Evolutionary conservation across 805 yeast genomes (phyloP).

Genomic region (Nakazawaea ambrosiae): DNA sequence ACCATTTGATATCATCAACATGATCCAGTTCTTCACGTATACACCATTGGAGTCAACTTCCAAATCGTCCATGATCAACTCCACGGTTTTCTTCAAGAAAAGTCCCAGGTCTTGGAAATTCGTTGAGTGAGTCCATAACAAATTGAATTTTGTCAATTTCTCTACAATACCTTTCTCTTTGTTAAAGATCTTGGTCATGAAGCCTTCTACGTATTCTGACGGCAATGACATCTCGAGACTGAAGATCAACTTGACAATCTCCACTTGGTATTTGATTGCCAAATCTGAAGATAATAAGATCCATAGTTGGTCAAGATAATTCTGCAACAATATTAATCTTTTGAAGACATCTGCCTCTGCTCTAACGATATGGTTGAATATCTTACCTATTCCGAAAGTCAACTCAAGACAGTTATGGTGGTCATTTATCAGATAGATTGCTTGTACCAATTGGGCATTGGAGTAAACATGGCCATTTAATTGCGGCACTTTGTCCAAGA

Average conservation of each 20-base stretch:
- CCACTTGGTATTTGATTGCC: slow-evolving; percentile 56
- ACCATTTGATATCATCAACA: slow-evolving; percentile 38
- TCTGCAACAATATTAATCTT: slow-evolving; percentile 31
- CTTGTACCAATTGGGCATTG: not conserved
- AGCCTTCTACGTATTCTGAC: slow-evolving; percentile 61
- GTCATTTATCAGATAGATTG: not conserved
- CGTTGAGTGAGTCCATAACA: slow-evolving; percentile 68
- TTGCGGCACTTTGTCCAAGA: slow-evolving; percentile 42
- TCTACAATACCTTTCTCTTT: slow-evolving; percentile 28
- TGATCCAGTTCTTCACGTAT: slow-evolving; percentile 33
- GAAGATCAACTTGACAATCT: slow-evolving; percentile 60
- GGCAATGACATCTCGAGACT: slow-evolving; percentile 48
- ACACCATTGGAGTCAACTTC: slow-evolving; percentile 20
- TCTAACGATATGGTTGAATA: slow-evolving; percentile 30
- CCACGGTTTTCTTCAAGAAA: slow-evolving; percentile 46
- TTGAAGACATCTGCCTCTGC: slow-evolving; percentile 18
- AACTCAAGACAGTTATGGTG: slow-evolving; percentile 13
- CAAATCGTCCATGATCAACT: slow-evolving; percentile 61
- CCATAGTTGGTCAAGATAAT: slow-evolving; percentile 47
- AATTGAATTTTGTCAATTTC: slow-evolving; percentile 49
- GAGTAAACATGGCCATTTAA: slow-evolving; percentile 11
- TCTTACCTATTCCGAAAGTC: slow-evolving; percentile 36
- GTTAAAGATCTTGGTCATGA: slow-evolving; percentile 50
- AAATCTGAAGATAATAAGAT: slow-evolving; percentile 30
- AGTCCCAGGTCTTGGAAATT: slow-evolving; percentile 33